phyloP scores from a whole-genome alignment of 331 rosid species.

The Telfairia occidentalis region DNA sequence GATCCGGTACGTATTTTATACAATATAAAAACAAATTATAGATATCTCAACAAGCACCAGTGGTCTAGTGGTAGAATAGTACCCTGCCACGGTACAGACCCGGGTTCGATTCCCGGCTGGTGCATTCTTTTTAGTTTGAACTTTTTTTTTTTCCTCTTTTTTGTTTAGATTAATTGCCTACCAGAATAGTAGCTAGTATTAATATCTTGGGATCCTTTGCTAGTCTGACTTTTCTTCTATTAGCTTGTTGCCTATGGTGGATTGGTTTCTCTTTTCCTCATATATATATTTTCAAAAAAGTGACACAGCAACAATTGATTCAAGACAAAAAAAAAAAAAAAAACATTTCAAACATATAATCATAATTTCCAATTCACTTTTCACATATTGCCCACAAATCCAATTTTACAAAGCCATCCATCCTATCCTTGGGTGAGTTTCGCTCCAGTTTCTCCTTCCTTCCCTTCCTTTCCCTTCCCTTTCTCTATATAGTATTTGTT shows the following conservation, averaged over 20 bases:
- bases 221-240: neutral
- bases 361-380: neutral
- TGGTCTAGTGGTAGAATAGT: slow-evolving; percentile 58
- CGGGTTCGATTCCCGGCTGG: slow-evolving; percentile 73
- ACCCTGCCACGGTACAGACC: slow-evolving; percentile 56
- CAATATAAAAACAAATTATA: too few species aligned
- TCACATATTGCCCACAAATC: neutral
- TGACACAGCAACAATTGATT: too few species aligned
- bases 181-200: neutral
- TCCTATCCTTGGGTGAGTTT: neutral
- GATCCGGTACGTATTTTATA: too few species aligned
- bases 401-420: neutral
- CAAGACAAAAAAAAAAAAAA: too few species aligned
- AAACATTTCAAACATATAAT: neutral
- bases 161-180: neutral
- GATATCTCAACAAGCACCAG: slow-evolving; percentile 48
- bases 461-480: too few species aligned
- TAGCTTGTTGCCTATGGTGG: neutral
- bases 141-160: too few species aligned
- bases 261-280: too few species aligned
- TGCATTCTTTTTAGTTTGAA: slow-evolving; percentile 13
- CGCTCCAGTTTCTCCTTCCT: neutral
- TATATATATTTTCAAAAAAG: too few species aligned
- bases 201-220: neutral
- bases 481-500: too few species aligned